Evolutionary conservation across 768 basidiomycete species (phyloP), one percentile per base, ranked within the genome.

Genomic region (Lentinula sp.): DNA sequence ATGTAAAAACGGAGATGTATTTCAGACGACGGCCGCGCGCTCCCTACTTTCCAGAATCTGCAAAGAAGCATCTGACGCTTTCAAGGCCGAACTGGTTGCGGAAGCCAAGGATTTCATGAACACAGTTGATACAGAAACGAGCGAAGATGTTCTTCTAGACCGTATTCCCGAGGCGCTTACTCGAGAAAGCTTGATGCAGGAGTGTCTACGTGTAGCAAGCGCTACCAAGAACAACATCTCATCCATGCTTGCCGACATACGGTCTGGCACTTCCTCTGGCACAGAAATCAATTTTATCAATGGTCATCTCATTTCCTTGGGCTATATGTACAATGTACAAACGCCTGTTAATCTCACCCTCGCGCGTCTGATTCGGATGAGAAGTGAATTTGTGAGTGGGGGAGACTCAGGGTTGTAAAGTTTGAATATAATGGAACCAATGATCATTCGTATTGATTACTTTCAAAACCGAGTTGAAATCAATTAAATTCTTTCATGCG

Each of bases 231-330:
- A 74, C 13, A 93, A 95, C 69, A 80, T 86, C 56, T 93, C 93
- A 5, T 91, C 89, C 15, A 97, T 93, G 84, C 76, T 94, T 16
- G 70, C 76, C 15, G 93, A 96, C 68, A 70, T 95, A 32, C 80
- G 79, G 64, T 71, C 73, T 35, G 86, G 87, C 46, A 75, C 76
- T 56, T 63, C 68, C 21, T 57, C 57, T 28, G 45, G 37, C 5
- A 95, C 93, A 0, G 95, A 98, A 74, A 81, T 98, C 23, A 83
- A 88, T 16, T 91, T 76, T 66, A 77, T 97, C 66, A 94, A 91
- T 62, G 95, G 95, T 4, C 92, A 94, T 70, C 71, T 98, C 53
- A 68, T 85, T 32, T 73, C 75, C 7, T 73, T 93, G 7, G 95
- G 89, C 28, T 65, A 73, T 51, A 71, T 76, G 42, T 81, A 87